Evolutionary conservation across 768 basidiomycete species (phyloP).

Genomic region (Lactifluus volemus): DNA sequence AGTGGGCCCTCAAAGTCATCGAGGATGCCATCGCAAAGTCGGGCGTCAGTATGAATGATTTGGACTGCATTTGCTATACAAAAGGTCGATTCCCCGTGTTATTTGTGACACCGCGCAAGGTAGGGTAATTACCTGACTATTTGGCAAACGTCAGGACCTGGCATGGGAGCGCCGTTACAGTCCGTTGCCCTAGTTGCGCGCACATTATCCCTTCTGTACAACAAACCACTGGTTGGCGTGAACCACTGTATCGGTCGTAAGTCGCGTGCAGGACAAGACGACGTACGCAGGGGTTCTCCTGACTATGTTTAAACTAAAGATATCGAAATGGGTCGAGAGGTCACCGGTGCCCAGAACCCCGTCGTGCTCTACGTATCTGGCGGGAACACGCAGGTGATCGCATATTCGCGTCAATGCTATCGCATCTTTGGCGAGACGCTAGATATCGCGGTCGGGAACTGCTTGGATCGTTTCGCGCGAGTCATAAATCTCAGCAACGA

Average conservation of each 20-base stretch:
- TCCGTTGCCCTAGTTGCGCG: conserved; percentile 92
- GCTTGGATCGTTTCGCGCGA: conserved; percentile 92
- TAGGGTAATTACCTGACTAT: neutral
- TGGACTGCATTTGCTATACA: conserved; percentile 96
- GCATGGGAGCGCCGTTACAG: conserved; percentile 96
- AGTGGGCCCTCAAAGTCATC: conserved; percentile 84
- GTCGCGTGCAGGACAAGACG: conserved; percentile 23
- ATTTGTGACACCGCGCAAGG: neutral
- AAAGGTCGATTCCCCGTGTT: conserved; percentile 51
- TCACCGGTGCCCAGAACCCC: conserved; percentile 91
- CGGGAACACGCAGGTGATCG: conserved; percentile 98
- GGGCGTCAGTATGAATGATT: conserved; percentile 56
- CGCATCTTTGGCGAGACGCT: conserved; percentile 98
- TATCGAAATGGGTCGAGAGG: conserved; percentile 96
- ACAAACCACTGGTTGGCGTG: conserved; percentile 93
- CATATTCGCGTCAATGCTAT: conserved; percentile 95
- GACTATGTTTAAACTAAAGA: conserved; percentile 39
- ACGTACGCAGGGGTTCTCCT: neutral
- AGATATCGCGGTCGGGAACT: conserved; percentile 99
- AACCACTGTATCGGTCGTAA: conserved; percentile 98
- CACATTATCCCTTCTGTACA: conserved; percentile 77
- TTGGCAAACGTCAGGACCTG: conserved; percentile 59
- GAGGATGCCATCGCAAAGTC: conserved; percentile 66
- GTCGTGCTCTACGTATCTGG: conserved; percentile 98
- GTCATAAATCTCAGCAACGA: conserved; percentile 93